Evolutionary conservation across 1,284 basidiomycete species (phyloP), one percentile per base, ranked within the genome.

Genomic region (Coniferiporia sulphurascens): DNA sequence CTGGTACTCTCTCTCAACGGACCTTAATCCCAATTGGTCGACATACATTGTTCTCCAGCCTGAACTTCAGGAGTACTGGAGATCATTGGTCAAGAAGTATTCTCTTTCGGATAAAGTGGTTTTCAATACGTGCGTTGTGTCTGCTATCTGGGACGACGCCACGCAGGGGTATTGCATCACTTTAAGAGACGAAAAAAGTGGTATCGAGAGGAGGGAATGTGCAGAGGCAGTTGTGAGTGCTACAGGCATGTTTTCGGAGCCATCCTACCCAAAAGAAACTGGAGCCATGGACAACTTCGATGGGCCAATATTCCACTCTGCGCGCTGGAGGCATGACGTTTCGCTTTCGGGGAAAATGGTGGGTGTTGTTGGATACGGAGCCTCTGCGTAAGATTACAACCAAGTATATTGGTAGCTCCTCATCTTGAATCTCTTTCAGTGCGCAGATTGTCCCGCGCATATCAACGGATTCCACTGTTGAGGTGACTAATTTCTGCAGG

Each of bases 291-390:
- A 79, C 49, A 69, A 66, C 2, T 86, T 86, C 66, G 71, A 74
- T 46, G 85, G 85, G 1, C 64, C 69, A 7, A 63, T 76, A 21
- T 84, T 80, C 68, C 84, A 86, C 68, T 83, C 82, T 44, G 78
- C 80, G 27, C 68, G 71, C 46, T 87, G 84, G 83, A 72, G 77
- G 49, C 80, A 84, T 57, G 78, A 80, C 62, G 75, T 86, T 22
- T 69, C 77, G 50, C 69, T 85, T 56, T 71, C 71, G 55, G 79
- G 77, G 7, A 10, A 85, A 68, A 72, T 74, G 32, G 77, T 86
- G 1, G 84, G 78, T 3, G 79, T 87, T 15, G 79, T 87, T 65
- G 86, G 85, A 17, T 85, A 85, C 65, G 86, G 84, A 2, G 84
- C 81, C 70, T 78, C 84, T 65, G 78, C 76, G 83, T 79, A 68